Conservation (phyloP, 2,329 filamentous ascomycete species). For the Talaromyces sp. region DNA sequence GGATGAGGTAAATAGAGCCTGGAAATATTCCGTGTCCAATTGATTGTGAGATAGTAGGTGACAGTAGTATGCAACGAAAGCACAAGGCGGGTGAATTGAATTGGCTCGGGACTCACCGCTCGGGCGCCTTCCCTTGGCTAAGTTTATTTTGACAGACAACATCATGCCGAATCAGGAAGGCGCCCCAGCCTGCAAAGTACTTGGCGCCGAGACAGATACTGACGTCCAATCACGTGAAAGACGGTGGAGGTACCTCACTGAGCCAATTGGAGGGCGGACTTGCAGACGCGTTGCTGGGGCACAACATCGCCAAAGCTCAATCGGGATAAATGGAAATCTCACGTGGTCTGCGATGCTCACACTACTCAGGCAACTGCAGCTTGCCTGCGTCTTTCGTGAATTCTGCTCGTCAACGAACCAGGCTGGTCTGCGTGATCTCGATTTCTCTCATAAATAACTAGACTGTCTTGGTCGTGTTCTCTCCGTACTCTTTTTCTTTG, state of each 20-base stretch:
- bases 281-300: conserved; percentile 1
- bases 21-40: not conserved
- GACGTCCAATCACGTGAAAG: not conserved
- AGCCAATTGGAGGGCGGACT: not conserved
- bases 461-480: not conserved
- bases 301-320: conserved; percentile 2
- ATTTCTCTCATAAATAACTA: not conserved
- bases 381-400: not conserved
- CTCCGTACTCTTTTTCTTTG: not conserved
- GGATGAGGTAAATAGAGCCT: not conserved
- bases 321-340: conserved; percentile 8
- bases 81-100: not conserved
- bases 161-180: not conserved
- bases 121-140: not conserved
- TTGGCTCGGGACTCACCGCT: not conserved
- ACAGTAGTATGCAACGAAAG: too few species aligned
- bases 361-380: not conserved
- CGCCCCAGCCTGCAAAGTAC: not conserved
- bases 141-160: conserved; percentile 3
- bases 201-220: not conserved
- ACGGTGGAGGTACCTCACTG: not conserved
- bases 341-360: not conserved
- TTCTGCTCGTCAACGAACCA: not conserved
- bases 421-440: not conserved
- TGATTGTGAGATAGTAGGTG: not conserved